A percentile compares a stretch with the other conserved stretches of the same genome.
Evolutionary conservation across 495 filamentous ascomycete species (phyloP).

Genomic region (Recurvomyces mirabilis): DNA sequence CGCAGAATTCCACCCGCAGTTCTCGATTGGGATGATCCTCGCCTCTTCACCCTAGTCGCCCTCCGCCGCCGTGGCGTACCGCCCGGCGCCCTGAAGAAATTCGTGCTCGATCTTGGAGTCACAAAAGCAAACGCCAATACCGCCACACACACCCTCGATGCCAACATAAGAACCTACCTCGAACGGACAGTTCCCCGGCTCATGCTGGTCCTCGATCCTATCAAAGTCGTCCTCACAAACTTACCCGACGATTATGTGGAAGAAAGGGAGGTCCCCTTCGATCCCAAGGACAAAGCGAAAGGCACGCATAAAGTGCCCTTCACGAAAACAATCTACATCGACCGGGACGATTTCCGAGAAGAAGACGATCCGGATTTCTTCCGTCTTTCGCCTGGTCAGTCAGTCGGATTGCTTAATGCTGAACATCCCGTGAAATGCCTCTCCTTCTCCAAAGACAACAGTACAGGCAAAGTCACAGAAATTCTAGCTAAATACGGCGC

Average conservation of each 20-base stretch:
- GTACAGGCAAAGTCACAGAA: slow-evolving; percentile 56
- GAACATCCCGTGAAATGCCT: slow-evolving; percentile 75
- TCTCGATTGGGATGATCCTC: slow-evolving; percentile 77
- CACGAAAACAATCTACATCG: slow-evolving; percentile 83
- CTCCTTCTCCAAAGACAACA: slow-evolving; percentile 58
- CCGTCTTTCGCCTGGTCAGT: slow-evolving; percentile 83
- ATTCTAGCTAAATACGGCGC: slow-evolving; percentile 44
- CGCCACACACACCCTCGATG: slow-evolving; percentile 63
- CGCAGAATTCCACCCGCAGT: slow-evolving; percentile 38
- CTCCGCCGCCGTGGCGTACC: slow-evolving; percentile 74
- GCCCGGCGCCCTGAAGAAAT: slow-evolving; percentile 74
- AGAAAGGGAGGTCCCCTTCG: slow-evolving; percentile 57
- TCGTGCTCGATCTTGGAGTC: slow-evolving; percentile 81
- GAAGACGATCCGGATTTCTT: slow-evolving; percentile 74
- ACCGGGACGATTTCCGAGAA: slow-evolving; percentile 83
- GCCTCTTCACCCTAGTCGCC: slow-evolving; percentile 79
- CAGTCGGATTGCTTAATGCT: slow-evolving; percentile 74
- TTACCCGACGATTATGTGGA: slow-evolving; percentile 53
- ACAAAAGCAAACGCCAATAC: slow-evolving; percentile 65
- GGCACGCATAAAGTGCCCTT: slow-evolving; percentile 53
- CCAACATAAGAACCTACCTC: slow-evolving; percentile 67
- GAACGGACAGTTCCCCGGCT: slow-evolving; percentile 74
- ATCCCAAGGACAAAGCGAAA: slow-evolving; percentile 53
- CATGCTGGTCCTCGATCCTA: slow-evolving; percentile 65
- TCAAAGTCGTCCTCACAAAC: slow-evolving; percentile 64